Conservation (phyloP, 805 yeast species). For the Osmozyma mogii region DNA sequence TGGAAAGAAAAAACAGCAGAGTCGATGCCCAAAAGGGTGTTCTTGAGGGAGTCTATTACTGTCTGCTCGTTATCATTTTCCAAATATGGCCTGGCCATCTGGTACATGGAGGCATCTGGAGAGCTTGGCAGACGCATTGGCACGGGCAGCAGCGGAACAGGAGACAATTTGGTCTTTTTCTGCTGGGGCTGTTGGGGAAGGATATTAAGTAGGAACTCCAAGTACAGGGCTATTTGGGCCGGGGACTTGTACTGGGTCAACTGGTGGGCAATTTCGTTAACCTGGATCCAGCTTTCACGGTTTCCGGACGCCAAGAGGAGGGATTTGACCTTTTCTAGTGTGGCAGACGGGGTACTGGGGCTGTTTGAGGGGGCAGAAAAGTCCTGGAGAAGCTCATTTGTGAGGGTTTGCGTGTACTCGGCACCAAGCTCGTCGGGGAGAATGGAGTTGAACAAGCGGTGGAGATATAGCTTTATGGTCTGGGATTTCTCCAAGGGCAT, state of each 20-base stretch:
- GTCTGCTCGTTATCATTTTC: no score
- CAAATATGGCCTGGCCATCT: no score
- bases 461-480: constrained; percentile 24
- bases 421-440: constrained; percentile 31
- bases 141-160: no score
- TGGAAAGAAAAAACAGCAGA: no score
- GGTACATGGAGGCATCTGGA: no score
- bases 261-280: constrained; percentile 23
- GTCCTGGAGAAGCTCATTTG: constrained; percentile 21
- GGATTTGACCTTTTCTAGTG: constrained; percentile 15
- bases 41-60: no score
- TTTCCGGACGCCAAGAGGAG: constrained; percentile 20
- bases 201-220: constrained; percentile 30
- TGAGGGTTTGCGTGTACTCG: constrained; percentile 23
- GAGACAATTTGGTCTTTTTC: no score
- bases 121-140: no score
- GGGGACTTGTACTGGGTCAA: constrained; percentile 19
- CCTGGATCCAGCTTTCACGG: constrained; percentile 24
- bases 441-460: constrained; percentile 27
- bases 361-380: constrained; percentile 4
- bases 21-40: no score
- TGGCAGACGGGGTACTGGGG: constrained; percentile 5
- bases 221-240: constrained; percentile 28
- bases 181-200: no score
- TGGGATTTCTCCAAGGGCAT: constrained; percentile 27